phyloP scores from a whole-genome alignment of 1,284 basidiomycete species.

The Malassezia caprae region DNA sequence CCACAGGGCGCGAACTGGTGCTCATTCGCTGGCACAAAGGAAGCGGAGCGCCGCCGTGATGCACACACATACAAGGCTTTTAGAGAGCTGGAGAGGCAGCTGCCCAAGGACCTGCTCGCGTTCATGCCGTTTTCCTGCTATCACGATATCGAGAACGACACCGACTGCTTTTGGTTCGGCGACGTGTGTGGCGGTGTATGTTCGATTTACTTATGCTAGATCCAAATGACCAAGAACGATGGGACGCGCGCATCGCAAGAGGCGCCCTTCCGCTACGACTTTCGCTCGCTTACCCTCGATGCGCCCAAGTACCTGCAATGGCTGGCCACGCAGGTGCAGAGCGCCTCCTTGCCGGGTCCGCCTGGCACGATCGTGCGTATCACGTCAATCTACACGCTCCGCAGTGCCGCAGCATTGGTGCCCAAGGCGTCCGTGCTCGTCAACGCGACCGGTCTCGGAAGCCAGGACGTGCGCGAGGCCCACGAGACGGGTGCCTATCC shows the following conservation, averaged over 20 bases:
- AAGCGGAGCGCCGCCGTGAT: conserved; percentile 22
- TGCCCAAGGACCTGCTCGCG: conserved; percentile 24
- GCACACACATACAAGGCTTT: conserved; percentile 25
- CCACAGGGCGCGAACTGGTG: conserved; percentile 60
- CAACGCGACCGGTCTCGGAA: conserved; percentile 51
- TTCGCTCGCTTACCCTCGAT: conserved; percentile 27
- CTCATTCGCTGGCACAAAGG: conserved; percentile 52
- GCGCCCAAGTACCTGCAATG: conserved; percentile 30
- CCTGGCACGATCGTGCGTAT: conserved; percentile 23
- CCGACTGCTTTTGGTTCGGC: conserved; percentile 27
- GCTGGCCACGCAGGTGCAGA: conserved; percentile 25
- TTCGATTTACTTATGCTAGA: background rate
- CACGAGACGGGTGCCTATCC: conserved; percentile 71
- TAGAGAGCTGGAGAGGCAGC: conserved; percentile 18
- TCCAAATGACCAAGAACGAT: background rate
- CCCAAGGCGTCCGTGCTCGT: conserved; percentile 44
- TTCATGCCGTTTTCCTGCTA: conserved; percentile 29
- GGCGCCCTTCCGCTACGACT: conserved; percentile 21
- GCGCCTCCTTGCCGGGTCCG: conserved; percentile 17
- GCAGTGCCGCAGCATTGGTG: conserved; percentile 14
- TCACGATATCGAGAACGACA: conserved; percentile 15
- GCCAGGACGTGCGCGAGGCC: conserved; percentile 28
- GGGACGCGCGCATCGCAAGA: background rate
- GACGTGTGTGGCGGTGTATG: conserved; percentile 17
- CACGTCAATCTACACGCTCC: conserved; percentile 16